Evolutionary conservation across 805 yeast genomes (phyloP), one percentile per base, ranked within the genome.

Genomic region (Lachancea mirantina): DNA sequence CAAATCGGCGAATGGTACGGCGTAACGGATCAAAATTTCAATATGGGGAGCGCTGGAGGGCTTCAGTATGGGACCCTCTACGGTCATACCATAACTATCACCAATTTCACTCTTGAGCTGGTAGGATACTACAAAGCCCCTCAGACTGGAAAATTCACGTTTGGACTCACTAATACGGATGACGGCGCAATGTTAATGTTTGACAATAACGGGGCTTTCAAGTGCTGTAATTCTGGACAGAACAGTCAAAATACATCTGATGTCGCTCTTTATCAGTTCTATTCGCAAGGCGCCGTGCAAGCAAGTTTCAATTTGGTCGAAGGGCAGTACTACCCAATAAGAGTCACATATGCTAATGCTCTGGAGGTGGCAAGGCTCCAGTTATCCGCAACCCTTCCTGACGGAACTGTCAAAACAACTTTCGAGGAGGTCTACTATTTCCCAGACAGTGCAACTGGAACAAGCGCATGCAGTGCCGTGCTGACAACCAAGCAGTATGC

Each of bases 131-230:
- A 40, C 39, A 22, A 26, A 13, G 57, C 65, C n/a, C 30, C 42
- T 5, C 40, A 34, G 14, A 40, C 54, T 13, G 66, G 65, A 38
- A 31, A 43, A 6, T 61, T 55, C 29, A 33, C 41, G 0, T 43
- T 60, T 27, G 21, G 31, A 9, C 35, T 57, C 11, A 21, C 27
- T 4, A 14, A 18, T 4, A 47, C 50, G 15, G 65, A 60, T 46
- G 65, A 61, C 41, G 41, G 47, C 14, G 57, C 45, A 8, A 40
- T 47, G 40, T 41, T 60, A 13, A 46, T 45, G 32, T 29, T 60
- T 38, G 65, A 60, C 30, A 28, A 39, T 26, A 43, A 46, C 14
- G 43, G 40, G 34, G 64, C 59, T 3, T 60, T 56, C 26, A 45
- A 40, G 13, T 61, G 65, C 42, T 61, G 66, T 45, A 7, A 6